A percentile compares a stretch with the other conserved stretches of the same genome.
These are phyloP conservation scores for Populus simonii DNA, from an alignment of 345 rosid species.

Conservation along the genomic window DNA sequence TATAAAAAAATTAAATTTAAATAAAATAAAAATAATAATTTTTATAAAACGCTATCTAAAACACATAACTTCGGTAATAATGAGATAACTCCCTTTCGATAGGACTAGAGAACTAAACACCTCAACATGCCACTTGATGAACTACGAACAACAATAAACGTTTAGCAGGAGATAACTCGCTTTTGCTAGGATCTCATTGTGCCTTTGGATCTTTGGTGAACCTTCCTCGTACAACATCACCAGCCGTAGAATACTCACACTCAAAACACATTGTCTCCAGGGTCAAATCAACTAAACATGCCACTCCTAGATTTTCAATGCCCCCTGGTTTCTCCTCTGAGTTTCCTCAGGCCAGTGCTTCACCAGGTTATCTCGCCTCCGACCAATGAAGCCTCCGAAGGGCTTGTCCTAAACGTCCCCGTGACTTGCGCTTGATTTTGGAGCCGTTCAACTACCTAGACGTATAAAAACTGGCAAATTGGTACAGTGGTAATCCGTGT, in stretches of 20 bases:
- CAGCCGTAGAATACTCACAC: background rate
- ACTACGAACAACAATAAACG: no score
- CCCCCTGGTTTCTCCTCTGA: background rate
- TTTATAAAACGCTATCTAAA: no score
- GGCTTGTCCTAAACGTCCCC: background rate
- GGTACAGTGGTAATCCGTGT: no score
- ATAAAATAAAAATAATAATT: no score
- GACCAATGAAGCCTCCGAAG: background rate
- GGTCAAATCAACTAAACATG: background rate
- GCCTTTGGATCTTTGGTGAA: background rate
- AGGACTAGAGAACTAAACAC: no score
- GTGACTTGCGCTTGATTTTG: background rate
- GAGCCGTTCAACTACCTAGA: background rate
- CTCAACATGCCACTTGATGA: no score
- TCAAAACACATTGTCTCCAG: background rate
- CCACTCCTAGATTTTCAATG: background rate
- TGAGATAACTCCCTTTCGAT: no score
- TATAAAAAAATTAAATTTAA: no score
- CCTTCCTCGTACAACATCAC: background rate
- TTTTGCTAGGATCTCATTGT: fast-evolving
- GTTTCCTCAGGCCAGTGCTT: background rate
- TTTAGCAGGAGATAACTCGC: no score
- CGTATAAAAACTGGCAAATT: no score
- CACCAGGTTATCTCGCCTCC: background rate
- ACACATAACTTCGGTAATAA: no score